These are phyloP conservation scores for Ceratocystis albifundus DNA, from an alignment of 2,329 filamentous ascomycete genomes.

Conservation along the genomic window DNA sequence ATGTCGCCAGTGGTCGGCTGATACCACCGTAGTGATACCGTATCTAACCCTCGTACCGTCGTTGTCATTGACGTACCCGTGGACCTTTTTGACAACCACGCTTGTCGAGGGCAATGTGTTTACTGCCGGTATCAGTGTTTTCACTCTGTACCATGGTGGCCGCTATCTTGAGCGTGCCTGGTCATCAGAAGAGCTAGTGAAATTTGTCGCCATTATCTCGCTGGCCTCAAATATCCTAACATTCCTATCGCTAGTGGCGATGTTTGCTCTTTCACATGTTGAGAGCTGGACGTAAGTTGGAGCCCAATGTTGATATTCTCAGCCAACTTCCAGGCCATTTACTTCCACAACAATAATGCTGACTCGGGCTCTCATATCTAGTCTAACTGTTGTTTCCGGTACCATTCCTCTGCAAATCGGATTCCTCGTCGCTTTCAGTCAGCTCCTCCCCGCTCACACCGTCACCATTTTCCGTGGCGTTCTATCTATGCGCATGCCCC, in stretches of 20 bases:
- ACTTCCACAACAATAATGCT: too few relatives aligned
- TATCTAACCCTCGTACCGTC: slow-evolving; percentile 82
- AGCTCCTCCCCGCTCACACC: slow-evolving; percentile 92
- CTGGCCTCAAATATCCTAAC: slow-evolving; percentile 70
- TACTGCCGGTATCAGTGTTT: slow-evolving; percentile 63
- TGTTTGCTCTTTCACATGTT: slow-evolving; percentile 57
- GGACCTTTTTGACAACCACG: slow-evolving; percentile 78
- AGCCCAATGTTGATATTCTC: neutral
- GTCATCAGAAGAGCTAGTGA: slow-evolving; percentile 83
- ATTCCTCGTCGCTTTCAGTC: slow-evolving; percentile 94
- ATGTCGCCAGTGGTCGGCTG: slow-evolving; percentile 54
- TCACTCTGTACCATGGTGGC: slow-evolving; percentile 81
- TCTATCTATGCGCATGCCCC: slow-evolving; percentile 72
- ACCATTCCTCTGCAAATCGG: slow-evolving; percentile 81
- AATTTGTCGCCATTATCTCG: slow-evolving; percentile 68
- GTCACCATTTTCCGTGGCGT: slow-evolving; percentile 85
- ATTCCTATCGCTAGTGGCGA: slow-evolving; percentile 61
- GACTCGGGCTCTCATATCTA: slow-evolving; percentile 31
- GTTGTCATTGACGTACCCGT: slow-evolving; percentile 75
- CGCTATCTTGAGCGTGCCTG: slow-evolving; percentile 92
- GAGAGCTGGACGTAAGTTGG: slow-evolving; percentile 55
- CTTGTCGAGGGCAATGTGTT: slow-evolving; percentile 90
- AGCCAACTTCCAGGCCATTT: slow-evolving; percentile 23
- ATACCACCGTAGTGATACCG: slow-evolving; percentile 59
- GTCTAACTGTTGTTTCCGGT: slow-evolving; percentile 71